A percentile compares a stretch with the other conserved stretches of the same genome.
phyloP scores from a whole-genome alignment of 2,329 filamentous ascomycete species.

The Diaporthe vaccinii region DNA sequence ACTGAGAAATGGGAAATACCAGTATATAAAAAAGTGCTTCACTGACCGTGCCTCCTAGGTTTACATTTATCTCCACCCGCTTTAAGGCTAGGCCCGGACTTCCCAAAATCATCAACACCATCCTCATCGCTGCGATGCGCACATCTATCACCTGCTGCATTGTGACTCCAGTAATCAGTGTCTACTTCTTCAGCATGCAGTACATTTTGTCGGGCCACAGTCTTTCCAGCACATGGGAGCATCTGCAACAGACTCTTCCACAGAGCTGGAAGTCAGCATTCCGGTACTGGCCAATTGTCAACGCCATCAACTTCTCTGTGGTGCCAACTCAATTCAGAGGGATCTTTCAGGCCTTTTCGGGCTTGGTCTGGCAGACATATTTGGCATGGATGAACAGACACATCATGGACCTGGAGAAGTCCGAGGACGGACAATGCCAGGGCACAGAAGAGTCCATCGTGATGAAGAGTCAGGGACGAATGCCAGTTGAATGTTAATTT shows the following conservation, averaged over 20 bases:
- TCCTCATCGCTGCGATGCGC: neutral
- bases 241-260: neutral
- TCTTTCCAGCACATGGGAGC: neutral
- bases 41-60: neutral
- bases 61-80: neutral
- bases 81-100: neutral
- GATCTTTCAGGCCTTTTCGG: neutral
- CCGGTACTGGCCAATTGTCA: slow-evolving; percentile 13
- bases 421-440: neutral
- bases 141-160: slow-evolving; percentile 11
- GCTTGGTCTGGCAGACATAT: neutral
- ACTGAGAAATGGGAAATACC: neutral
- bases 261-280: neutral
- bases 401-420: neutral
- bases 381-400: slow-evolving; percentile 8
- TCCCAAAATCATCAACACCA: neutral
- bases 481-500: neutral
- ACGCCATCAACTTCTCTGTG: slow-evolving; percentile 2
- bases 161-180: neutral
- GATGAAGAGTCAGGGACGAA: neutral
- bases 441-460: neutral
- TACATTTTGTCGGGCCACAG: neutral
- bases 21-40: neutral
- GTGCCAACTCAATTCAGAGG: neutral
- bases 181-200: slow-evolving; percentile 21